These are phyloP conservation scores for Chrysoporthe austroafricana DNA, from an alignment of 2,329 filamentous ascomycete species.

Conservation along the genomic window DNA sequence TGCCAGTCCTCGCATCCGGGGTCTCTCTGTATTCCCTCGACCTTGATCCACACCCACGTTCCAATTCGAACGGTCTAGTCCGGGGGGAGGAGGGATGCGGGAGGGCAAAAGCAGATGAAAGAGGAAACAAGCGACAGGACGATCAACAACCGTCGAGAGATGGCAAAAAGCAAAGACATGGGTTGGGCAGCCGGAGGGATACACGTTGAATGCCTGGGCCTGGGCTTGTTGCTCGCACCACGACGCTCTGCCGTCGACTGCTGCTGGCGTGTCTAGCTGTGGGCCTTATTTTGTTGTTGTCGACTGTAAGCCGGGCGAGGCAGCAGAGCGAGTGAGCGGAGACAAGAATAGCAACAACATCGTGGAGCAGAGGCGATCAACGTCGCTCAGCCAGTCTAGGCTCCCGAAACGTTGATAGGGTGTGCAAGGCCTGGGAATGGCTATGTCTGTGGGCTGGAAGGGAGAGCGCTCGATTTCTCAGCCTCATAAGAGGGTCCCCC, in stretches of 20 bases:
- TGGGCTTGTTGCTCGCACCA: not conserved
- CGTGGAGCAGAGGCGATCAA: conserved; percentile 14
- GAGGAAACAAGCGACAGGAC: conserved; percentile 6
- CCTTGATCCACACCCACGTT: conserved; percentile 33
- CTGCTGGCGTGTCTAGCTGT: not conserved
- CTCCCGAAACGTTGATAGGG: conserved; percentile 21
- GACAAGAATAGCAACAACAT: conserved; percentile 14
- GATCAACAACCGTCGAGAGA: conserved; percentile 4
- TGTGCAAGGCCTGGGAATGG: conserved; percentile 8
- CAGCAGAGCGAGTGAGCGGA: not conserved
- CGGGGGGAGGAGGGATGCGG: conserved; percentile 34
- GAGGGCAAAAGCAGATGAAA: conserved; percentile 12
- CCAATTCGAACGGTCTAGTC: conserved; percentile 35
- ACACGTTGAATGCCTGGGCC: not conserved
- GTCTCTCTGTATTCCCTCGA: conserved; percentile 33
- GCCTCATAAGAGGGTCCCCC: conserved; percentile 20
- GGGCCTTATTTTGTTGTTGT: not conserved
- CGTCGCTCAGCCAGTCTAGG: conserved; percentile 24
- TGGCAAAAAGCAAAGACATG: conserved; percentile 1
- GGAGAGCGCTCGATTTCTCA: conserved; percentile 21
- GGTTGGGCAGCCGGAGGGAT: not conserved
- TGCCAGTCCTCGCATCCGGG: conserved; percentile 40
- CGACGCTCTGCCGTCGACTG: not conserved
- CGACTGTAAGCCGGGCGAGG: not conserved
- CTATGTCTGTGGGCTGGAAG: conserved; percentile 20